Evolutionary conservation across 345 rosid genomes (phyloP).

Genomic region (Brassica nigra): DNA sequence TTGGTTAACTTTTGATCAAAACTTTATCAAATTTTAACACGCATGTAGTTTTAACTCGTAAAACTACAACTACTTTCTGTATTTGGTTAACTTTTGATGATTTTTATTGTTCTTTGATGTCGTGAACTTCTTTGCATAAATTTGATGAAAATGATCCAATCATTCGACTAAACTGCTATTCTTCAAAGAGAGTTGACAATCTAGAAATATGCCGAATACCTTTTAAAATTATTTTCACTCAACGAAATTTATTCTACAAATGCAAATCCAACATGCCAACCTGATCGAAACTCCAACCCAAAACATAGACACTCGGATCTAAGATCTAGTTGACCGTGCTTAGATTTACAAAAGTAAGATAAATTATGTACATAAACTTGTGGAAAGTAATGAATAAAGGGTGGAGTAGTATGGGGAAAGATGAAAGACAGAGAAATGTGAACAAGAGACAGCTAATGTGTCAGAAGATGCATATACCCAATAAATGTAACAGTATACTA

Average conservation of each 20-base stretch:
- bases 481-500: slow-evolving; percentile 5
- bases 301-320: slow-evolving; percentile 9
- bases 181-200: background rate
- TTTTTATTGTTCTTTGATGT: background rate
- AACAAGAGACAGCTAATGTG: slow-evolving; percentile 44
- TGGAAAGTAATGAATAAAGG: slow-evolving; percentile 14
- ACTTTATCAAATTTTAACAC: background rate
- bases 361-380: background rate
- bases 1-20: too few relatives aligned
- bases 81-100: background rate
- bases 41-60: background rate
- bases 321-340: slow-evolving; percentile 1
- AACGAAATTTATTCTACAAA: background rate
- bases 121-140: background rate
- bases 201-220: background rate
- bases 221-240: background rate
- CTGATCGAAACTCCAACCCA: background rate
- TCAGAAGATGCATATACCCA: slow-evolving; percentile 38
- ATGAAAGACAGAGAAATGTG: slow-evolving; percentile 40
- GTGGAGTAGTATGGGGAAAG: slow-evolving; percentile 38
- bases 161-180: background rate
- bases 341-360: background rate
- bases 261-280: background rate
- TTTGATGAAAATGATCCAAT: background rate
- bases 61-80: background rate